These are phyloP conservation scores for Boletus eberwhitei DNA, from an alignment of 768 basidiomycete genomes.

Conservation along the genomic window DNA sequence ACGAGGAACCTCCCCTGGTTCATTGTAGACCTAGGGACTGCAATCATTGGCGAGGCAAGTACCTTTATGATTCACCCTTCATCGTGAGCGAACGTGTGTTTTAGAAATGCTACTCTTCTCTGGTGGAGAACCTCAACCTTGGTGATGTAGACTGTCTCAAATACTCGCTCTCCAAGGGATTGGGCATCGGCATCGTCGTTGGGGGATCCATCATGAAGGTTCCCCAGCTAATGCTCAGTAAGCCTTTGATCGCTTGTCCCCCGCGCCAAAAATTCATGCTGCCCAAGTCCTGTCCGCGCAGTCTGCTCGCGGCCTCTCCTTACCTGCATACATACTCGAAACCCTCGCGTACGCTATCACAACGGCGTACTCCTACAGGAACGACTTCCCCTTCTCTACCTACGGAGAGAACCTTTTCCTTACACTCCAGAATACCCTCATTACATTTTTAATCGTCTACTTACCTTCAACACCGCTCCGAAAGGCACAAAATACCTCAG, in stretches of 20 bases:
- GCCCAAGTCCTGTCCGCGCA: conserved; percentile 59
- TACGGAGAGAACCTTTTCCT: conserved; percentile 98
- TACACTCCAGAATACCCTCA: conserved; percentile 80
- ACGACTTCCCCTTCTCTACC: conserved; percentile 90
- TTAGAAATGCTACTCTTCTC: conserved; percentile 86
- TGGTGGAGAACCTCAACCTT: conserved; percentile 83
- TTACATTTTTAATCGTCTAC: conserved; percentile 82
- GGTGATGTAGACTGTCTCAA: conserved; percentile 80
- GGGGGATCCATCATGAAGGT: conserved; percentile 96
- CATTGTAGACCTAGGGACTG: conserved; percentile 74
- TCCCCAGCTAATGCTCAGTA: conserved; percentile 86
- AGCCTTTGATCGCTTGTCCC: conserved; percentile 22
- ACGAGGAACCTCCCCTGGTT: conserved; percentile 86
- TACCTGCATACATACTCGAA: conserved; percentile 86
- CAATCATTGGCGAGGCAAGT: conserved; percentile 76
- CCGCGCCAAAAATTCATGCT: not conserved
- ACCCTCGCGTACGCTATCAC: conserved; percentile 90
- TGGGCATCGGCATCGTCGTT: conserved; percentile 89
- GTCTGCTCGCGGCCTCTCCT: conserved; percentile 84
- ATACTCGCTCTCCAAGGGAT: conserved; percentile 86
- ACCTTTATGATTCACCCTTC: not conserved
- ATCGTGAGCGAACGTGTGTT: not conserved
- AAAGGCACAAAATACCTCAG: conserved; percentile 25
- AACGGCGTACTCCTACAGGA: conserved; percentile 79
- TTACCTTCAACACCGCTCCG: conserved; percentile 42